A percentile compares a stretch with the other conserved stretches of the same genome.
Evolutionary conservation across 805 yeast genomes (phyloP).

Genomic region (Teunomyces funiuensis): DNA sequence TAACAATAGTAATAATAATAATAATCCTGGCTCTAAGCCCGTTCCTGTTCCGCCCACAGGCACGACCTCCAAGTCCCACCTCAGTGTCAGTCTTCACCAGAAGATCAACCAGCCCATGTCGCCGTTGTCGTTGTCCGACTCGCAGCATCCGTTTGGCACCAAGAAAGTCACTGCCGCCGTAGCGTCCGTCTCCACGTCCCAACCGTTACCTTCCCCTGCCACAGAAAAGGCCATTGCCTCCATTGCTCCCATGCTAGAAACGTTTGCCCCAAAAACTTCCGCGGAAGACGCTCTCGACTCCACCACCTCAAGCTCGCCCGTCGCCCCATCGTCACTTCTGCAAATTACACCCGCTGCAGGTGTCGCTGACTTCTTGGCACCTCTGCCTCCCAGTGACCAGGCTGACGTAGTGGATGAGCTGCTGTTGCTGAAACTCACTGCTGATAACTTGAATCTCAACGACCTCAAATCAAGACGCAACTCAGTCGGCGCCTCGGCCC

Average conservation of each 20-base stretch:
- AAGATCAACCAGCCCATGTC: conserved; percentile 34
- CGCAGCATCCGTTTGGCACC: conserved; percentile 2
- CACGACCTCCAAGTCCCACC: conserved; percentile 1
- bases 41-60: conserved; percentile 1
- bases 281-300: conserved; percentile 22
- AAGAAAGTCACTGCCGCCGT: not conserved
- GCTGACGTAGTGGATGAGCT: no score
- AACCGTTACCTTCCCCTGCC: conserved; percentile 26
- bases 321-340: not conserved
- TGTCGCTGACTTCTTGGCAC: conserved; percentile 13
- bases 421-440: conserved; percentile 18
- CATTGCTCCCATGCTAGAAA: conserved; percentile 75
- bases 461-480: conserved; percentile 21
- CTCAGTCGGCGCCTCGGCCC: conserved; percentile 17
- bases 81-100: conserved; percentile 1
- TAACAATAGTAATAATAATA: no score
- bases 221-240: conserved; percentile 68
- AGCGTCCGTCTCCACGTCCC: conserved; percentile 1
- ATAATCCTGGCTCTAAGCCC: conserved; percentile 1
- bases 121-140: conserved; percentile 28
- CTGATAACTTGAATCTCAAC: conserved; percentile 13
- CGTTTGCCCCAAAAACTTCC: conserved; percentile 70
- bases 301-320: conserved; percentile 24
- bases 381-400: no score
- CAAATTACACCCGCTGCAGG: conserved; percentile 11